These are phyloP conservation scores for Suillus fuscotomentosus DNA, from an alignment of 768 basidiomycete genomes.

Conservation along the genomic window DNA sequence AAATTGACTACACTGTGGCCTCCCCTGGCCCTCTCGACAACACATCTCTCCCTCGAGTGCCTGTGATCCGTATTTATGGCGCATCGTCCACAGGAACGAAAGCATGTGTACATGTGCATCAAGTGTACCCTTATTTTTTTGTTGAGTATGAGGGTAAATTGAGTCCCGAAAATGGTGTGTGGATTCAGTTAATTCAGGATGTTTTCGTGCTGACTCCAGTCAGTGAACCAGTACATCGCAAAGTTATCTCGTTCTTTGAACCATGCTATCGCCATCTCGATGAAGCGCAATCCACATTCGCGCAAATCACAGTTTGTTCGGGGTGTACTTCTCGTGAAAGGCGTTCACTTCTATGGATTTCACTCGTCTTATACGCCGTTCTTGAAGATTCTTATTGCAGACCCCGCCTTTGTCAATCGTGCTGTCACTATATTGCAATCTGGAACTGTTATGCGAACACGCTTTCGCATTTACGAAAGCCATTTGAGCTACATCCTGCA, in stretches of 20 bases:
- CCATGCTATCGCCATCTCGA: conserved; percentile 78
- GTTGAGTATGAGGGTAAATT: conserved; percentile 76
- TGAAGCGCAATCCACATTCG: conserved; percentile 68
- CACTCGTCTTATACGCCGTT: conserved; percentile 82
- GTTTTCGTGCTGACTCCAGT: background rate
- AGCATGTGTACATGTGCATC: conserved; percentile 88
- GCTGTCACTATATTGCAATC: conserved; percentile 76
- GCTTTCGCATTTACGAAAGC: conserved; percentile 82
- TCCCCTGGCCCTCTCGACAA: conserved; percentile 66
- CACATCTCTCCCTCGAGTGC: conserved; percentile 58
- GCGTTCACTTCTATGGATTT: conserved; percentile 95
- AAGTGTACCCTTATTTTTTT: conserved; percentile 93
- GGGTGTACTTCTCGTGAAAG: conserved; percentile 84
- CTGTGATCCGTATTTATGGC: conserved; percentile 86
- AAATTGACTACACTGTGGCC: conserved; percentile 64
- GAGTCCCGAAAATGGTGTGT: conserved; percentile 60
- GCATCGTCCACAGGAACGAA: conserved; percentile 72
- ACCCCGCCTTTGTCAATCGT: conserved; percentile 69
- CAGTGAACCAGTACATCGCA: conserved; percentile 73
- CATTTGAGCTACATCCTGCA: conserved; percentile 88
- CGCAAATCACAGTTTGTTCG: conserved; percentile 63
- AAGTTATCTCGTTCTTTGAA: conserved; percentile 77
- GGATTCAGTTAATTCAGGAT: background rate
- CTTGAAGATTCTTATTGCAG: conserved; percentile 77
- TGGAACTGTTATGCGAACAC: conserved; percentile 77